A percentile compares a stretch with the other conserved stretches of the same genome.
Evolutionary conservation across 75 land plant species (phyloP).

Genomic region (Cupressus sempervirens): DNA sequence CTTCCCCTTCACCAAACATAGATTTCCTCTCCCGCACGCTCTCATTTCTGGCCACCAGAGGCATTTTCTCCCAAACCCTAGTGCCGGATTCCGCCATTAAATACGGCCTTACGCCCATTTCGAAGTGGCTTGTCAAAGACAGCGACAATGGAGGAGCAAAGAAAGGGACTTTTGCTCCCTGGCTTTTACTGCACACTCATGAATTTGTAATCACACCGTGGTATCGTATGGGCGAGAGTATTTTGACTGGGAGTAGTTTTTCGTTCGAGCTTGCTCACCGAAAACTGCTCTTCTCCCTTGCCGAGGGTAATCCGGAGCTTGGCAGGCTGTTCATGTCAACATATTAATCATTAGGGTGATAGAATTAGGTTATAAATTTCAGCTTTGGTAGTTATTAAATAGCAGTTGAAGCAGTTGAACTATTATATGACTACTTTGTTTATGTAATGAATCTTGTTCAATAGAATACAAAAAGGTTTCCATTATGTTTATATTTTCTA

Average conservation of each 20-base stretch:
- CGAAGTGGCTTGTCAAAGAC: background rate
- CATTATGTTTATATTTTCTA: too few species aligned
- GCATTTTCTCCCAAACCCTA: background rate
- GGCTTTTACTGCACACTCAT: background rate
- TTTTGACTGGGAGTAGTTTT: constrained; percentile 8
- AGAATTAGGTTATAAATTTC: too few species aligned
- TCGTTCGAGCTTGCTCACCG: constrained; percentile 15
- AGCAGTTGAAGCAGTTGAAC: too few species aligned
- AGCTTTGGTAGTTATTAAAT: too few species aligned
- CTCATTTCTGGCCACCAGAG: constrained; percentile 25
- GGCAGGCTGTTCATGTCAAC: constrained; percentile 21
- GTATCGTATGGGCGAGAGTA: constrained; percentile 15
- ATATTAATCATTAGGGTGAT: too few species aligned
- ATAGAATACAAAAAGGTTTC: too few species aligned
- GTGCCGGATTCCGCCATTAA: background rate
- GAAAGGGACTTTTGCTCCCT: background rate
- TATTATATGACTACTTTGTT: too few species aligned
- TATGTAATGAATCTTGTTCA: too few species aligned
- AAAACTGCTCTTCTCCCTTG: constrained; percentile 4
- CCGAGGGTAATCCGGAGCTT: background rate
- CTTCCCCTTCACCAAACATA: constrained; percentile 10
- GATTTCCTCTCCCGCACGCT: constrained; percentile 39
- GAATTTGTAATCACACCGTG: constrained; percentile 5
- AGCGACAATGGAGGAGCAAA: background rate
- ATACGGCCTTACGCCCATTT: background rate